phyloP scores from a whole-genome alignment of 768 basidiomycete species.

The Tulasnella sp. region DNA sequence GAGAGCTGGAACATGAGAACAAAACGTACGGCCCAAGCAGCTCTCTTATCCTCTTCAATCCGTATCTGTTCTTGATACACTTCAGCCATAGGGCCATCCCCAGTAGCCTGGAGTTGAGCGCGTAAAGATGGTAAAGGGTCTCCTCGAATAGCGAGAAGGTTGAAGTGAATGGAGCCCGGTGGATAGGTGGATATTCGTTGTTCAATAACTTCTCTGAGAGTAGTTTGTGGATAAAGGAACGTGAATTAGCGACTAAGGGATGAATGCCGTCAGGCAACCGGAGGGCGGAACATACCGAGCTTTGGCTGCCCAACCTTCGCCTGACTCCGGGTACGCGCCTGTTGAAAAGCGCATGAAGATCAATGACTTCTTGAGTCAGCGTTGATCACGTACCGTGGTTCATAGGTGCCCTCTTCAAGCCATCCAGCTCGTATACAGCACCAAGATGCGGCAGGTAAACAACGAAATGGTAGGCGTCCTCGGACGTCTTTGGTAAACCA shows the following conservation, averaged over 20 bases:
- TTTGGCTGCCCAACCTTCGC: conserved; percentile 75
- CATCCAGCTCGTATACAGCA: conserved; percentile 86
- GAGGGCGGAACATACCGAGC: conserved; percentile 51
- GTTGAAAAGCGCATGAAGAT: background rate
- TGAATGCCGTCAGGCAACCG: no score
- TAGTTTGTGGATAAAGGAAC: background rate
- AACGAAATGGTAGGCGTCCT: conserved; percentile 95
- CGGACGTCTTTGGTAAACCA: conserved; percentile 46
- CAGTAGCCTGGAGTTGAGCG: conserved; percentile 44
- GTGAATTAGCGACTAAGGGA: background rate
- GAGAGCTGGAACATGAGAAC: conserved; percentile 7
- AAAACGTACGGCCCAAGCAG: conserved; percentile 72
- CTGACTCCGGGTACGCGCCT: conserved; percentile 43
- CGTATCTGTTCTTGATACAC: conserved; percentile 49
- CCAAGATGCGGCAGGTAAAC: conserved; percentile 84
- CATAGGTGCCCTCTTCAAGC: conserved; percentile 70
- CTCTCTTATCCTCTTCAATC: conserved; percentile 65
- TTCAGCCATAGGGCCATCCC: conserved; percentile 32
- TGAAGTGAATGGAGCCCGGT: conserved; percentile 85
- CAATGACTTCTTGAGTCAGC: background rate
- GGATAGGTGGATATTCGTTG: conserved; percentile 86
- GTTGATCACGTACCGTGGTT: conserved; percentile 53
- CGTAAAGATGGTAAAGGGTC: conserved; percentile 69
- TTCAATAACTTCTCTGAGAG: conserved; percentile 51
- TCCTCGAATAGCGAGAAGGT: conserved; percentile 76